Evolutionary conservation across 192 early-diverging fungal genomes (phyloP).

Genomic region (Mycoemilia scoparia): DNA sequence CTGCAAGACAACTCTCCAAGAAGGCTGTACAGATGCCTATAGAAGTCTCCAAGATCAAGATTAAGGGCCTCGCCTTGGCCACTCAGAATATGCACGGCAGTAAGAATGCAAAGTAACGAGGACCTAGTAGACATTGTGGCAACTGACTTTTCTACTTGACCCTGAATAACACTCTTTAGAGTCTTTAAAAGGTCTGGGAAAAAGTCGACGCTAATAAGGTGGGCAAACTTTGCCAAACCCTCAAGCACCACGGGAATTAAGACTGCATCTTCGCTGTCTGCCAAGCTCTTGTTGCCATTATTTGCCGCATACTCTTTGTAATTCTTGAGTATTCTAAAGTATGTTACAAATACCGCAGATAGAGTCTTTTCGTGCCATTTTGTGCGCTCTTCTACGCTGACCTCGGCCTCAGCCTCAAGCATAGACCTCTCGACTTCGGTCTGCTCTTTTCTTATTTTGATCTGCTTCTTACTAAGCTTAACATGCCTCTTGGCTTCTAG

Average conservation of each 20-base stretch:
- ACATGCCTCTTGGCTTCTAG: slow-evolving; percentile 33
- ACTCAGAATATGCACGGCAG: slow-evolving; percentile 70
- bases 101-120: slow-evolving; percentile 72
- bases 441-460: slow-evolving; percentile 32
- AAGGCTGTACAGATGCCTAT: slow-evolving; percentile 62
- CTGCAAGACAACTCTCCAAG: slow-evolving; percentile 49
- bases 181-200: slow-evolving; percentile 75
- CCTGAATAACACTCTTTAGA: slow-evolving; percentile 62
- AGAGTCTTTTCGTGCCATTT: slow-evolving; percentile 82
- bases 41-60: slow-evolving; percentile 85
- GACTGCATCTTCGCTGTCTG: slow-evolving; percentile 18
- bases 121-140: slow-evolving; percentile 37
- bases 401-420: slow-evolving; percentile 80
- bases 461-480: slow-evolving; percentile 54
- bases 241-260: slow-evolving; percentile 45
- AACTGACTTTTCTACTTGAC: slow-evolving; percentile 33
- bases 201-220: slow-evolving; percentile 91
- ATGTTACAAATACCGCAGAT: slow-evolving; percentile 82
- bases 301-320: slow-evolving; percentile 63
- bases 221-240: slow-evolving; percentile 59
- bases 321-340: slow-evolving; percentile 85
- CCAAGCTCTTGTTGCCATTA: slow-evolving; percentile 13
- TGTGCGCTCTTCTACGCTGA: slow-evolving; percentile 64
- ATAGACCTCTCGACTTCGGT: slow-evolving; percentile 28
- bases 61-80: slow-evolving; percentile 87